phyloP scores from a whole-genome alignment of 495 filamentous ascomycete genomes.

The Bacidia gigantensis region DNA sequence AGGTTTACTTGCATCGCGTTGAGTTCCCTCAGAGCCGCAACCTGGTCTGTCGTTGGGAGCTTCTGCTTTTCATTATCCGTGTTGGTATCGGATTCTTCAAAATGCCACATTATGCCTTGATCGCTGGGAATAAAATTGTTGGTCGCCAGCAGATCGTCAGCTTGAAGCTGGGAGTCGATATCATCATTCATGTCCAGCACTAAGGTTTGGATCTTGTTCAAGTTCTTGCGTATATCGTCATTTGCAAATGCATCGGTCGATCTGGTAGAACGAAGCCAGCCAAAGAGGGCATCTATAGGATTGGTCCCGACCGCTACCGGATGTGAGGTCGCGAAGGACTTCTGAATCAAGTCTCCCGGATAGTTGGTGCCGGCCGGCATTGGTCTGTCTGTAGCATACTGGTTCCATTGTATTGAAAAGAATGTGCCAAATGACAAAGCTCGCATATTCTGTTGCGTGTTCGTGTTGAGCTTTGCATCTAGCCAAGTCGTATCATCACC shows the following conservation, averaged over 20 bases:
- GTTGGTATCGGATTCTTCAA: too few relatives aligned
- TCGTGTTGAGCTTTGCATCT: too few relatives aligned
- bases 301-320: not conserved
- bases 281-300: slow-evolving; percentile 1
- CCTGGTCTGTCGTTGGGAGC: too few relatives aligned
- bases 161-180: not conserved
- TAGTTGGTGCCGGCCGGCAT: not conserved
- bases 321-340: not conserved
- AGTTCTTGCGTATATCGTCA: not conserved
- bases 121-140: not conserved
- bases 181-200: slow-evolving; percentile 1
- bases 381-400: not conserved
- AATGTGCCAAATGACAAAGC: not conserved
- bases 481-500: too few relatives aligned
- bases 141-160: not conserved
- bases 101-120: not conserved
- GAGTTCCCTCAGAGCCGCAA: too few relatives aligned
- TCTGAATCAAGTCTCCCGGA: not conserved
- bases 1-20: too few relatives aligned
- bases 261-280: not conserved
- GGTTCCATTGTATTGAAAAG: not conserved
- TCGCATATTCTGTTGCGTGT: not conserved
- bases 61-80: too few relatives aligned
- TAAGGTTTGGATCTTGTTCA: not conserved
- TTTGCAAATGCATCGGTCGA: not conserved